Base-by-base conservation (phyloP, 2,329 filamentous ascomycete genomes). In the Pseudogymnoascus sp. region DNA sequence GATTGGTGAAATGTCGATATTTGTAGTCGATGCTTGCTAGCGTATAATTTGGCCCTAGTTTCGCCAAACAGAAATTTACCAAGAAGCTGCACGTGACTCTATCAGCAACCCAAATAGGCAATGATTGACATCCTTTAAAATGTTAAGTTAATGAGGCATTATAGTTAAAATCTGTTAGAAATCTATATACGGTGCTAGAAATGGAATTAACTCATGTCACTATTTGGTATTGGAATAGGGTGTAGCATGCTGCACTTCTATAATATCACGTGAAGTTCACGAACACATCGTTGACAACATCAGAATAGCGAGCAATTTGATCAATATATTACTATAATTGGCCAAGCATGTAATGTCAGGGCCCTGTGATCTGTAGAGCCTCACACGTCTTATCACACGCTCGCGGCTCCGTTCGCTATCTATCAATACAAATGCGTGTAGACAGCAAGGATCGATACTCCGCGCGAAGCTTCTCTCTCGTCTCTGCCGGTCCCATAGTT, bases 1-100 rank as follows among this genome's bases (percentile, higher is more conserved):
- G 48, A 55, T 55, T 55, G 48, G 48, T 55, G 48, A 55, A 55
- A 55, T 55, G 9, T 55, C 48, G 48, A 55, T 55, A 55, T 55
- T 55, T 55, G 48, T 55, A 55, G 48, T 55, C 48, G 48, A 55
- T 55, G 48, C 48, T 33, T 55, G 48, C 48, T 55, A 55, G 48
- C 48, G 48, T 55, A 35, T 33, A 55, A 35, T 55, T 7, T 21
- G 48, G 48, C 48, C 48, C 48, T 55, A 55, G 48, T 55, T 55
- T 55, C 48, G 48, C 48, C 48, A 55, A 55, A 55, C 48, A 55
- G 48, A 55, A 27, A 55, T 55, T 55, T 55, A 55, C 48, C 9
- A 35, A 12, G n/a, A 15, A 13, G 1, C 9, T 21, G 5, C 48
- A 55, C 48, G 48, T 55, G 48, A 55, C n/a, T 4, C 12, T 3